Evolutionary conservation across 1,284 basidiomycete genomes (phyloP).

Genomic region (Cystobasidium pallidum): DNA sequence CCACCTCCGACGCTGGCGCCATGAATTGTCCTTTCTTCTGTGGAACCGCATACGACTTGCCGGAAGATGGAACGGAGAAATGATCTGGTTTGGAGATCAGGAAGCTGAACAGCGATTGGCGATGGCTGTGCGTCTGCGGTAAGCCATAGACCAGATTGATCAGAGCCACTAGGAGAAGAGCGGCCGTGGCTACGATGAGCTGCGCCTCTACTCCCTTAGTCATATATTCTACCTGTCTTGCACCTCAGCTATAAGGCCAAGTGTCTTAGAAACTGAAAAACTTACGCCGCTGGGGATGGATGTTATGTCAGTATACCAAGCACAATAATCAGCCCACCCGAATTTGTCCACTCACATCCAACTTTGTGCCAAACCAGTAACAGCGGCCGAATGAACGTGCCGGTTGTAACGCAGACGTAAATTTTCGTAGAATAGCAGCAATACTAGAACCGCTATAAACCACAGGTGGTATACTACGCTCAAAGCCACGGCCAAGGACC

Average conservation of each 20-base stretch:
- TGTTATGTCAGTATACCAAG: too few relatives aligned
- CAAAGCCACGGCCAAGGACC: slow-evolving; percentile 15
- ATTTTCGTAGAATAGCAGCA: slow-evolving; percentile 29
- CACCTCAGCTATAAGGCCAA: neutral
- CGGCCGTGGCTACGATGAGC: slow-evolving; percentile 8
- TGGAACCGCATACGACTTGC: slow-evolving; percentile 23
- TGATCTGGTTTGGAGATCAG: slow-evolving; percentile 11
- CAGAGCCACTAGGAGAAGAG: slow-evolving; percentile 21
- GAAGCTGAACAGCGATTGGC: slow-evolving; percentile 28
- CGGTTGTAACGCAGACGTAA: slow-evolving; percentile 29
- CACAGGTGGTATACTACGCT: slow-evolving; percentile 37
- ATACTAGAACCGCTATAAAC: slow-evolving; percentile 16
- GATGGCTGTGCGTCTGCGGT: slow-evolving; percentile 7
- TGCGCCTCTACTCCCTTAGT: slow-evolving; percentile 32
- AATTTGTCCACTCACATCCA: slow-evolving; percentile 25
- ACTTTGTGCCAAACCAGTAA: slow-evolving; percentile 21
- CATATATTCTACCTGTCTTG: slow-evolving; percentile 21
- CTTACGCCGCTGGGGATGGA: too few relatives aligned
- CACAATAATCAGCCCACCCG: too few relatives aligned
- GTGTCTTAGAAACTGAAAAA: neutral
- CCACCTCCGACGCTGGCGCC: slow-evolving; percentile 12
- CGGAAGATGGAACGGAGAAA: neutral
- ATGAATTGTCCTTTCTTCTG: slow-evolving; percentile 16
- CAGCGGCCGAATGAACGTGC: slow-evolving; percentile 23
- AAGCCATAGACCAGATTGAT: slow-evolving; percentile 28